Evolutionary conservation across 441 rosid genomes (phyloP).

Genomic region (Raphanus hybrid): DNA sequence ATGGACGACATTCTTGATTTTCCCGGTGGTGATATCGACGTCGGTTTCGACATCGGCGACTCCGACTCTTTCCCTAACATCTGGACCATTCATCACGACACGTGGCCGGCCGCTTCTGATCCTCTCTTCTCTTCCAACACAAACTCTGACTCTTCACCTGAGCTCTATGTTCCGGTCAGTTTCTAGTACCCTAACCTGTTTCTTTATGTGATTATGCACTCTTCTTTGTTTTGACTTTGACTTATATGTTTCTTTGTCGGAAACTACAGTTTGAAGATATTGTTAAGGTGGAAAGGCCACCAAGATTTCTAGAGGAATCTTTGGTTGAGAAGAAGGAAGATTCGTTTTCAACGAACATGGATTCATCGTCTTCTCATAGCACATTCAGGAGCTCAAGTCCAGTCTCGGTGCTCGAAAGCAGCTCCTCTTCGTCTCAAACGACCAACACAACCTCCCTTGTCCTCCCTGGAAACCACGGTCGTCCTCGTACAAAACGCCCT

Average conservation of each 20-base stretch:
- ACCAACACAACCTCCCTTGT: slow-evolving; percentile 40
- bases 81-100: slow-evolving; percentile 69
- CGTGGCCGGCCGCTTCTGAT: slow-evolving; percentile 65
- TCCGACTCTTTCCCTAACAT: slow-evolving; percentile 59
- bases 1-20: slow-evolving; percentile 91
- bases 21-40: slow-evolving; percentile 70
- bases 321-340: slow-evolving; percentile 56
- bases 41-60: slow-evolving; percentile 43
- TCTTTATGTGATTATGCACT: background rate
- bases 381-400: slow-evolving; percentile 80
- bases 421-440: slow-evolving; percentile 73
- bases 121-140: slow-evolving; percentile 61
- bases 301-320: slow-evolving; percentile 28
- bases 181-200: background rate
- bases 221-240: slow-evolving; percentile 5
- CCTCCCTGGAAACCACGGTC: slow-evolving; percentile 59
- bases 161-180: slow-evolving; percentile 43
- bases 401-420: slow-evolving; percentile 91
- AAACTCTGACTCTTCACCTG: slow-evolving; percentile 61
- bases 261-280: slow-evolving; percentile 82
- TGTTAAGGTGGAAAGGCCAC: slow-evolving; percentile 80
- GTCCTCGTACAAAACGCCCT: slow-evolving; percentile 93
- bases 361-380: slow-evolving; percentile 47
- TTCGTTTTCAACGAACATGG: slow-evolving; percentile 49
- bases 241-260: background rate